These are phyloP conservation scores for Umbilicus rupestris DNA, from an alignment of 164 flowering plant species.

Conservation along the genomic window DNA sequence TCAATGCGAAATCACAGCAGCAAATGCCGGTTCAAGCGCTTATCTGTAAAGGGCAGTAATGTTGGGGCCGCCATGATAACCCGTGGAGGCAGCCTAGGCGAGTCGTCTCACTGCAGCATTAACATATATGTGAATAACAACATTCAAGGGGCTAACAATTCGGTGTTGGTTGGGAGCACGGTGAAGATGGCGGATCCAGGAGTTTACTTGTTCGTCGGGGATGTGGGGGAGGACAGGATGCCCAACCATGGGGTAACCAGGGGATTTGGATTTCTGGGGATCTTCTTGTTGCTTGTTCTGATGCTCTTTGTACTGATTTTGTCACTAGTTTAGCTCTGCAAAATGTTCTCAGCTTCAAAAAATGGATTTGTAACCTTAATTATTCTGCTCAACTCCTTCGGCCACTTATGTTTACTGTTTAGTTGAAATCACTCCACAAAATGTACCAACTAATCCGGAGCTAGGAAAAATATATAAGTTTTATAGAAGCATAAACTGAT, in stretches of 20 bases:
- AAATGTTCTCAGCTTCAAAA: too few species aligned
- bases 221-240: slow-evolving; percentile 5
- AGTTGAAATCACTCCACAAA: too few species aligned
- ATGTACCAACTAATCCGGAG: too few species aligned
- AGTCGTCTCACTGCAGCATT: slow-evolving; percentile 34
- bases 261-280: not conserved
- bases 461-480: too few species aligned
- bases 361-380: too few species aligned
- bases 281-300: not conserved
- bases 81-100: slow-evolving; percentile 10
- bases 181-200: slow-evolving; percentile 60
- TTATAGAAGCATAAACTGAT: too few species aligned
- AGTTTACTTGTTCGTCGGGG: slow-evolving; percentile 30
- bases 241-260: not conserved
- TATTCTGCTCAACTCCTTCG: too few species aligned
- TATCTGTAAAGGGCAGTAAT: slow-evolving; percentile 35
- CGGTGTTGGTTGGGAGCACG: slow-evolving; percentile 49
- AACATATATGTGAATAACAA: slow-evolving; percentile 70
- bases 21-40: slow-evolving; percentile 13
- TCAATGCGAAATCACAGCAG: slow-evolving; percentile 16
- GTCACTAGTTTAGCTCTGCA: not conserved
- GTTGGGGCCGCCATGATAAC: slow-evolving; percentile 46
- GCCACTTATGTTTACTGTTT: too few species aligned
- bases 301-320: not conserved
- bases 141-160: slow-evolving; percentile 60